Percentiles rank a stretch among this genome's conserved stretches.
phyloP scores from a whole-genome alignment of 2,329 filamentous ascomycete genomes.

The Metarhizium album region DNA sequence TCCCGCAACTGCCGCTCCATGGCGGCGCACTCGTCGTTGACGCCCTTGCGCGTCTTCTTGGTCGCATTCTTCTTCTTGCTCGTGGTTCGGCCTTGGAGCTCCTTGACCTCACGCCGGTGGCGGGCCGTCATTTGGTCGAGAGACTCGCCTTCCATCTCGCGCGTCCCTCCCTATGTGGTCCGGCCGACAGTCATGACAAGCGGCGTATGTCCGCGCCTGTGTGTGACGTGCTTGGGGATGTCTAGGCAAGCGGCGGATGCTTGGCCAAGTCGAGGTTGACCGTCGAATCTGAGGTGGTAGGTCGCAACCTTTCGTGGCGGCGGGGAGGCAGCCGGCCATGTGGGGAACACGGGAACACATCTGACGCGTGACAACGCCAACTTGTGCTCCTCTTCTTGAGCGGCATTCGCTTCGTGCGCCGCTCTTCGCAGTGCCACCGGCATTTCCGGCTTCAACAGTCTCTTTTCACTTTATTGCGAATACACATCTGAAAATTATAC shows the following conservation, averaged over 20 bases:
- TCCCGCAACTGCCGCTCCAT: constrained; percentile 58
- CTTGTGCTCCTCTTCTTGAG: no score
- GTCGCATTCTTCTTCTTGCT: constrained; percentile 96
- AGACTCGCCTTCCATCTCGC: constrained; percentile 29
- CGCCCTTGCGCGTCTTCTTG: constrained; percentile 69
- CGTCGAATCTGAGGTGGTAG: background rate
- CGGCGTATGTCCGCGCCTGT: no score
- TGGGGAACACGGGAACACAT: background rate
- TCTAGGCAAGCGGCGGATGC: background rate
- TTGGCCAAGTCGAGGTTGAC: no score
- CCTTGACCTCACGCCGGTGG: constrained; percentile 81
- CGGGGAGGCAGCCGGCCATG: background rate
- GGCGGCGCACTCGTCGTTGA: constrained; percentile 65
- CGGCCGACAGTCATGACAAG: background rate
- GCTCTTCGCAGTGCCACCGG: background rate
- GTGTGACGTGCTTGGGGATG: background rate
- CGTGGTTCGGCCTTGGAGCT: constrained; percentile 75
- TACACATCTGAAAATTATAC: no score
- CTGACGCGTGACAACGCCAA: no score
- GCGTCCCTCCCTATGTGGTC: background rate
- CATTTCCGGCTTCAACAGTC: no score
- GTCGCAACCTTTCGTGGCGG: background rate
- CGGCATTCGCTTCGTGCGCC: no score
- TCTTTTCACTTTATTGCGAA: no score
- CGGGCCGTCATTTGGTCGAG: constrained; percentile 70